Percentiles rank a stretch among this genome's conserved stretches.
Conservation (phyloP, 2,329 filamentous ascomycete species). For the Zasmidium citrigriseum region DNA sequence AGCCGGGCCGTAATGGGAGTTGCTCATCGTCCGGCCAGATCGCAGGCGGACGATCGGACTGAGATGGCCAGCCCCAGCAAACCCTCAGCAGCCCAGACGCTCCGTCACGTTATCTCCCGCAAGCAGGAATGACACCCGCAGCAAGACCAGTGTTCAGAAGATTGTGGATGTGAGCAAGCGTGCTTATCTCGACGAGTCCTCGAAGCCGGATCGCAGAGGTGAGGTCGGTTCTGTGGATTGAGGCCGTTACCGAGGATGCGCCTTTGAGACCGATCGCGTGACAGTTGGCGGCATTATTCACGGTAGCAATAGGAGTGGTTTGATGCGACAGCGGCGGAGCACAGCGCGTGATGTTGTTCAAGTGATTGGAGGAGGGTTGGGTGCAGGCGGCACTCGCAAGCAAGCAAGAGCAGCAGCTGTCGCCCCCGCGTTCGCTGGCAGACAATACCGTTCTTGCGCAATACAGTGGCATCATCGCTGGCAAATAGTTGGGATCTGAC, state of each 20-base stretch:
- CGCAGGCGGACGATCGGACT: neutral
- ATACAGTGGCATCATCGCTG: no score
- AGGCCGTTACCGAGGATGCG: neutral
- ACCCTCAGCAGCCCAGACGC: neutral
- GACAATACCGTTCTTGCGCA: no score
- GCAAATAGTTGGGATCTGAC: no score
- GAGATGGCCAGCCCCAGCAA: conserved; percentile 6
- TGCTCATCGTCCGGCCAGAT: conserved; percentile 10
- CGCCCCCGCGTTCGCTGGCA: neutral
- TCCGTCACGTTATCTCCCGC: neutral
- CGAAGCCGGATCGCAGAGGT: neutral
- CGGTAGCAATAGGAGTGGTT: neutral
- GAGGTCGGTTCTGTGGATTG: neutral
- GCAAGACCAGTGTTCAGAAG: neutral
- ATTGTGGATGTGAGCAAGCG: neutral
- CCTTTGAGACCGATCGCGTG: neutral
- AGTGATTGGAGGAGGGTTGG: neutral
- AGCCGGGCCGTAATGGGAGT: neutral
- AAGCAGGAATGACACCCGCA: no score
- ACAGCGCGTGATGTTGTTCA: neutral
- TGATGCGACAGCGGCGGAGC: neutral
- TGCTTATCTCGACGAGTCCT: conserved; percentile 7
- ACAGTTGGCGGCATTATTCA: neutral
- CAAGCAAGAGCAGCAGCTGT: neutral
- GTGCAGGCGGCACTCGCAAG: no score